Evolutionary conservation across 1,284 basidiomycete genomes (phyloP), one percentile per base, ranked within the genome.

Genomic region (Malassezia sympodialis): DNA sequence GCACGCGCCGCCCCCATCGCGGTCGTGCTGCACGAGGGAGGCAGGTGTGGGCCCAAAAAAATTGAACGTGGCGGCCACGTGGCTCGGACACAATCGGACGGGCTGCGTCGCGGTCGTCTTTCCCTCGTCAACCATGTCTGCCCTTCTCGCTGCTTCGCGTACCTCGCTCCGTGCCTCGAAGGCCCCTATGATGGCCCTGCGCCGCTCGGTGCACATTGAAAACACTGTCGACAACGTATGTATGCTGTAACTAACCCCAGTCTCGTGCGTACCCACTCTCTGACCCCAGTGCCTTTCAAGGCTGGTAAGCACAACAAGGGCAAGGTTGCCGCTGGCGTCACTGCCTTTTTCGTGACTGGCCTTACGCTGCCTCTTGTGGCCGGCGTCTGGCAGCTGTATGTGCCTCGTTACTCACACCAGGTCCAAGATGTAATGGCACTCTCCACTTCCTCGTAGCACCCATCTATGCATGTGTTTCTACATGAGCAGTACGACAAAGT

Each of bases 401-500:
- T 63, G 15, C 31, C 12, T 7, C 19, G 11, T 27, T n/a, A 6
- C 30, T 19, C 30, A 15, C 32, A 24, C 15, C 28, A 54, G 45
- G n/a, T 40, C 34, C 52, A 49, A 49, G 48, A 26, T 35, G 41
- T 54, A 41, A 49, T 35, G 42, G 19, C 34, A 39, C 31, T 46
- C 35, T 49, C 46, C 31, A 24, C 21, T 37, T 49, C 21, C 21
- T 15, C 32, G 34, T 28, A 50, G 37, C 37, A 50, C 24, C 37
- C 37, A 50, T 35, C 35, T 40, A 32, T 42, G 39, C 32, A 39
- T 26, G 24, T 30, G 24, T 24, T 15, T n/a, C 46, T 58, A 67
- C 61, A 62, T 63, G 69, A 83, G 82, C 53, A 88, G 84, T 75
- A 62, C 60, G 39, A 74, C 72, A 65, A 91, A 91, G 75, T 93